Evolutionary conservation across 2,329 filamentous ascomycete species (phyloP), one percentile per base, ranked within the genome.

Genomic region (Diaporthe australafricana): DNA sequence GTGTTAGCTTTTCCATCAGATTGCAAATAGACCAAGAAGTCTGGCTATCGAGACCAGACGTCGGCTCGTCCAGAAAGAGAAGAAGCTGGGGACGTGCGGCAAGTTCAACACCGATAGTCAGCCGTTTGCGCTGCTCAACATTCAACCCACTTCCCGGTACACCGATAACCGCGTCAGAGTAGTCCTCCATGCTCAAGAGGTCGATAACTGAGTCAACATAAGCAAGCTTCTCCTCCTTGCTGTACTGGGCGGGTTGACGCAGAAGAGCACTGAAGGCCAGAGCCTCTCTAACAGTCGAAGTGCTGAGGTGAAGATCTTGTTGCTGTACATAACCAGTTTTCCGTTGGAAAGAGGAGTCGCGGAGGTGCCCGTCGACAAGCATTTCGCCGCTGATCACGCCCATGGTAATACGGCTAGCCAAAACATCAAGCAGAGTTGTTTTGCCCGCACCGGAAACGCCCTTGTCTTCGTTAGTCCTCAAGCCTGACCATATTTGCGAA

Each of bases 41-140:
- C 81, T 97, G 94, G 77, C 91, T 94, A 81, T 97, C 95, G 30
- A 97, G 89, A 85, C 95, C 95, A 48, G 94, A 97, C 3, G 94
- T 97, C 20, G 95, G 95, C 81, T 98, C 95, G 77, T 98, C 95
- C 32, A 97, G 89, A 84, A 98, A 98, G 57, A 97, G 89, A 73
- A 97, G 87, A 70, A 97, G 86, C 38, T 93, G 91, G 7, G 96
- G 96, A 84, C 96, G 98, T 7, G 96, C 96, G 50, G 94, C 95
- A 27, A 98, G 88, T 80, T 98, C 96, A n/a, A 98, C 95, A 82
- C 94, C 96, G 75, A 98, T 74, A 20, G 73, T 74, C n/a, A 74
- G 42, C 2, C 73, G 68, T 53, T 78, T 78, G 11, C 76, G 71
- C 62, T 78, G 76, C 38, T 78, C 77, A 5, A 74, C 74, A 75